Base-by-base conservation (phyloP, 2,329 filamentous ascomycete genomes). In the Elsinoe fawcettii region DNA sequence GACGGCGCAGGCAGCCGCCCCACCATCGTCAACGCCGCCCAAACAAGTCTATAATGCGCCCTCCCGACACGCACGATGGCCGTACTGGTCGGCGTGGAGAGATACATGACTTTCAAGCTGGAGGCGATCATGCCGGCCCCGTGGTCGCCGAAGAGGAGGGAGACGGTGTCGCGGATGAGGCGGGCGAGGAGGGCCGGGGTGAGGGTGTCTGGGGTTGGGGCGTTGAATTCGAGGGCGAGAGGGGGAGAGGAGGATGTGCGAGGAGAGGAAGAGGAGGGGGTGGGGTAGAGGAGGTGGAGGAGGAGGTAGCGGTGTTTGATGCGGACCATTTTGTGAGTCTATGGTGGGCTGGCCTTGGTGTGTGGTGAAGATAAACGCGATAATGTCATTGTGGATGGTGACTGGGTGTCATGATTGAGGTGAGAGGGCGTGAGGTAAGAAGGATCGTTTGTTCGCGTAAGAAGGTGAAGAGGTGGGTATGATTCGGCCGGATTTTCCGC, bases 281-380 rank as follows among this genome's bases (percentile, higher is more conserved):
- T 79, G 0, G 91, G 90, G 66, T 96, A 96, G 47, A 97, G 79
- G 63, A 97, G 90, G 69, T 95, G 89, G 61, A 97, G 83, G n/a
- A 97, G 83, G 16, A 99, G 81, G 71, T 99, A 99, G 66, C 93
- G 86, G 72, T 96, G 87, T 74, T 99, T 99, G 64, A 97, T 83
- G 68, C 93, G 89, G 60, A 99, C 93, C 93, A 99, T 96, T 51
- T 43, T 74, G n/a, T n/a, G n/a, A n/a, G n/a, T n/a, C n/a, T n/a
- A n/a, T n/a, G n/a, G n/a, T n/a, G n/a, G n/a, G n/a, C n/a, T n/a
- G n/a, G n/a, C n/a, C n/a, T n/a, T n/a, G n/a, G 5, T 9, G 27
- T 30, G 27, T 30, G 27, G 27, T 30, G 27, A 9, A 30, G 27
- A 5, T 30, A 5, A 9, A 30, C 27, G 27, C n/a, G 27, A 30